Base-by-base conservation (phyloP, 1,139 yeast species). In the Debaryomyces sp. region DNA sequence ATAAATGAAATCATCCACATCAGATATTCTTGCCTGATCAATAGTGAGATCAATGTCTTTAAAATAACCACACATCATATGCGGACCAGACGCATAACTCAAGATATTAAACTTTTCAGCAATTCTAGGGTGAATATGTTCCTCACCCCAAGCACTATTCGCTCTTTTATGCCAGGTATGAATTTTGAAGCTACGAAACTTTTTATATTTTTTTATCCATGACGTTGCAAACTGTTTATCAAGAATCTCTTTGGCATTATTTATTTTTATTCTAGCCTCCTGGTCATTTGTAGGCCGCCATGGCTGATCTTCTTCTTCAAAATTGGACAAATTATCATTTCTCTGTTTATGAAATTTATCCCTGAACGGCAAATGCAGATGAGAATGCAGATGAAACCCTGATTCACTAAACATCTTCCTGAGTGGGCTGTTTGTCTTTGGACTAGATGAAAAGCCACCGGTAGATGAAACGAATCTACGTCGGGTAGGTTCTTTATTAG, bases 211-310 rank as follows among this genome's bases (percentile, higher is more conserved):
- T 42, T 59, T 54, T 26, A 87, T 77, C 98, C 98, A 92, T 0
- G 95, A 81, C 18, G 73, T 74, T 0, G 94, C 80, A 35, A 88
- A 70, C 52, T 87, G 81, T 45, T 57, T 52, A 39, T 75, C 66
- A 18, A 79, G 67, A 6, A 70, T 45, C 9, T 68, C 66, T 42
- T 57, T 62, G 0, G 84, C 82, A 4, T 59, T 48, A 6, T 61
- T 62, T 5, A 80, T 69, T 21, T 64, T 56, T 5, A 51, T 53
- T 10, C 62, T 60, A 0, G 73, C 74, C 43, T 70, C 68, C 29
- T 59, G 59, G 30, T 55, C 54, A 8, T 63, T 54, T 26, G 45
- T 17, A 30, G 24, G 32, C 15, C 23, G 32, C 23, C 13, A 37
- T 37, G 6, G 2, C 13, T 23, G 17, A n/a, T 29, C 33, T 9